A percentile compares a stretch with the other conserved stretches of the same genome.
Evolutionary conservation across 2,329 filamentous ascomycete genomes (phyloP).

Genomic region (Pseudonectria buxi): DNA sequence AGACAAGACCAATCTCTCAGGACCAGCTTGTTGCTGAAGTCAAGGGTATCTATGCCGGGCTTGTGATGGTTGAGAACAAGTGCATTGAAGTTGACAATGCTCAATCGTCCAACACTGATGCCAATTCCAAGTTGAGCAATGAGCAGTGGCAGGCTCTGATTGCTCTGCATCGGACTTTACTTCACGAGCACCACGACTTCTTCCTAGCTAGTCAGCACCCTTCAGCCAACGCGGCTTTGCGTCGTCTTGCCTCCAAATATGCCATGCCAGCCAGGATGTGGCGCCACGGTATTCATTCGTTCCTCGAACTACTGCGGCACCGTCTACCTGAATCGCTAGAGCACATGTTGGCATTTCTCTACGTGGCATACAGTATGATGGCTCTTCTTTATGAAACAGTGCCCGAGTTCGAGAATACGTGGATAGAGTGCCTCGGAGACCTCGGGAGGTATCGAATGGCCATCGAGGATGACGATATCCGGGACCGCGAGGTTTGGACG

Average conservation of each 20-base stretch:
- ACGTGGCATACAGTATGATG: conserved; percentile 85
- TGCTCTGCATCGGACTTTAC: conserved; percentile 68
- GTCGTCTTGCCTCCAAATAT: conserved; percentile 69
- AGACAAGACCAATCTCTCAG: conserved; percentile 62
- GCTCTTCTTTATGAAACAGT: conserved; percentile 81
- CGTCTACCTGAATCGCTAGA: conserved; percentile 71
- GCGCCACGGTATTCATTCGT: conserved; percentile 84
- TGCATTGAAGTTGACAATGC: conserved; percentile 76
- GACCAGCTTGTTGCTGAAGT: conserved; percentile 77
- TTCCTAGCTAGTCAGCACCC: conserved; percentile 85
- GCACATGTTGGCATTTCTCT: conserved; percentile 88
- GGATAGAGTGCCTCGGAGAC: conserved; percentile 90
- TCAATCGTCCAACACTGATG: conserved; percentile 40
- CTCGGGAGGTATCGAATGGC: conserved; percentile 81
- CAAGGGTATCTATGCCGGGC: conserved; percentile 73
- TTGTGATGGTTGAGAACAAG: conserved; percentile 82
- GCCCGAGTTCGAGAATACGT: conserved; percentile 74
- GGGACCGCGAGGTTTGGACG: conserved; percentile 75
- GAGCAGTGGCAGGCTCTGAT: conserved; percentile 84
- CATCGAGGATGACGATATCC: conserved; percentile 74
- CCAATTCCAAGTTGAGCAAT: conserved; percentile 41
- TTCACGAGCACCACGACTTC: conserved; percentile 81
- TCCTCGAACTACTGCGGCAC: conserved; percentile 69
- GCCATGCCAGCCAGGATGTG: conserved; percentile 92
- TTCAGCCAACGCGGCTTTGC: conserved; percentile 61